Percentiles rank a stretch among this genome's conserved stretches.
phyloP scores from a whole-genome alignment of 202 grass and related monocot genomes.

The Digitaria exilis region DNA sequence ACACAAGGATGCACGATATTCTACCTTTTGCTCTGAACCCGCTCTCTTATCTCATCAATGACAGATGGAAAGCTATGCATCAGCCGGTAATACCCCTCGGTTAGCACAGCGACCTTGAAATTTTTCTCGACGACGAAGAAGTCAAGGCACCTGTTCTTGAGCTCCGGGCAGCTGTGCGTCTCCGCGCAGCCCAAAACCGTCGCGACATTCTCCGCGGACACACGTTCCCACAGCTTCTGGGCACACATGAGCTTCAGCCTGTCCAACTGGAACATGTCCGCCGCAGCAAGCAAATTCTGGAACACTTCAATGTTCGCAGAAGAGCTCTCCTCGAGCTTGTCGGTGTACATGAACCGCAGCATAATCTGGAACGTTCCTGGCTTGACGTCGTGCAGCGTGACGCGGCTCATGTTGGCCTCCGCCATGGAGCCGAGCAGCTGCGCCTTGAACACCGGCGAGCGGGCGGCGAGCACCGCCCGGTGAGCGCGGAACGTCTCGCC shows the following conservation, averaged over 20 bases:
- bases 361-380: no score
- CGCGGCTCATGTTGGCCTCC: background rate
- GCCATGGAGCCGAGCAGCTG: slow-evolving; percentile 36
- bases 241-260: no score
- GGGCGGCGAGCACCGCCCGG: slow-evolving; percentile 5
- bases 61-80: background rate
- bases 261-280: no score
- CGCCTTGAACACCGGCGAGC: slow-evolving; percentile 35
- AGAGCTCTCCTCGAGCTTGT: no score
- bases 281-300: no score
- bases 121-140: slow-evolving; percentile 7
- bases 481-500: slow-evolving; percentile 28
- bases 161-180: slow-evolving; percentile 14
- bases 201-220: background rate
- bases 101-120: background rate
- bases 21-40: background rate
- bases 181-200: slow-evolving; percentile 13
- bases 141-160: slow-evolving; percentile 23
- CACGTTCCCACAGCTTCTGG: background rate
- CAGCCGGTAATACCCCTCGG: background rate
- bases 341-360: no score
- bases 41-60: background rate
- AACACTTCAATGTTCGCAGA: no score
- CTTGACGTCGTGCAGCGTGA: no score
- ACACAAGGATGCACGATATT: no score